Evolutionary conservation across 805 yeast genomes (phyloP).

Genomic region (Nakazawaea holstii): DNA sequence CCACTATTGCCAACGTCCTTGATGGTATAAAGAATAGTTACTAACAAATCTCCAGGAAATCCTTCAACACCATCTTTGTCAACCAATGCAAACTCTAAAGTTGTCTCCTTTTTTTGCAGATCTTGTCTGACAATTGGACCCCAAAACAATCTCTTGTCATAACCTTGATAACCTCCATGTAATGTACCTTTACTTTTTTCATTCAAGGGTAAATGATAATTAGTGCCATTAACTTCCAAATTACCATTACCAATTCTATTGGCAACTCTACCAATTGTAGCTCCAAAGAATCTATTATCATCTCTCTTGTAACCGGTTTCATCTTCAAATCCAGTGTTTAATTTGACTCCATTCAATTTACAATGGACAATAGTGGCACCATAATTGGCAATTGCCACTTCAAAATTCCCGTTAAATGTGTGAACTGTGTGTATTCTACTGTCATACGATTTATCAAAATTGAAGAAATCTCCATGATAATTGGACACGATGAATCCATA

Average conservation of each 20-base stretch:
- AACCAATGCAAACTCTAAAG: constrained; percentile 32
- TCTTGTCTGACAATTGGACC: constrained; percentile 46
- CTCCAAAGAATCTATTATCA: constrained; percentile 51
- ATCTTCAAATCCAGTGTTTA: constrained; percentile 34
- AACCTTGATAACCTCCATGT: constrained; percentile 53
- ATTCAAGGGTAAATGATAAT: constrained; percentile 36
- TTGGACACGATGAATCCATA: constrained; percentile 41
- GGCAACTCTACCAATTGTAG: constrained; percentile 62
- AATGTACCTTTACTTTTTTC: constrained; percentile 36
- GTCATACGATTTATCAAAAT: constrained; percentile 15
- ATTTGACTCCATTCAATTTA: constrained; percentile 30
- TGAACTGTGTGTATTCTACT: constrained; percentile 30
- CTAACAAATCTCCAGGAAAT: constrained; percentile 54
- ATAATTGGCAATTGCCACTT: constrained; percentile 39
- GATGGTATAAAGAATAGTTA: constrained; percentile 40
- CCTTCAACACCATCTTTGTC: constrained; percentile 49
- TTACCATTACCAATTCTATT: constrained; percentile 47
- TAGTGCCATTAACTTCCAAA: constrained; percentile 34
- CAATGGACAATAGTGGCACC: constrained; percentile 48
- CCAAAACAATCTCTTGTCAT: constrained; percentile 41
- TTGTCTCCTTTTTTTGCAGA: constrained; percentile 24
- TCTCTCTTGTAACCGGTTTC: constrained; percentile 22
- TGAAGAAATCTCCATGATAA: constrained; percentile 29
- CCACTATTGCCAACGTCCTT: constrained; percentile 22
- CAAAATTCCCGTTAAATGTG: constrained; percentile 19